Evolutionary conservation across 164 flowering plant species (phyloP), one percentile per base, ranked within the genome.

Genomic region (Stephania yunnanensis): DNA sequence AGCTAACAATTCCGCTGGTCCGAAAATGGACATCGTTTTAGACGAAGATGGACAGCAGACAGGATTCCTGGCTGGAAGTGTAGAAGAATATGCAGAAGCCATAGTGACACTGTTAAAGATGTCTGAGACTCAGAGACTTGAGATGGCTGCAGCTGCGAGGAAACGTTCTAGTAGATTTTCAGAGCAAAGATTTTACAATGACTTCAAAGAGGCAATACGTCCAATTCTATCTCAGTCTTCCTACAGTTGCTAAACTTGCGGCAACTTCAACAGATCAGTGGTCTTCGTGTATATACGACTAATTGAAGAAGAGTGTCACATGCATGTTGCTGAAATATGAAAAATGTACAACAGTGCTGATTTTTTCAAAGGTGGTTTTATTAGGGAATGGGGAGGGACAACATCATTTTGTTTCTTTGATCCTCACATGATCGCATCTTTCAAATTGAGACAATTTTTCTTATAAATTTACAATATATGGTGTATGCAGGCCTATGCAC

Each of bases 1-100:
- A 95, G 98, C 98, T 80, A 92, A 92, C 81, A 90, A 93, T 71
- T 92, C 98, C 45, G 99, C 97, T 64, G 98, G 98, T 6, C 99
- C 98, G 2, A 93, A 77, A 78, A 90, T 92, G 99, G 98, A 93
- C 83, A 95, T 93, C 74, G 95, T 93, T 46, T 75, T 90, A 22
- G 90, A 90, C 76, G 95, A 95, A 83, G 92, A 90, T 74, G 93
- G 97, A 29, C 82, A 84, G 65, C 82, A 80, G 66, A 93, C 95
- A 11, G 99, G 99, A 76, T 92, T 91, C 82, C 97, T 95, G 63
- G 94, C 93, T 20, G 70, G 78, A 53, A 82, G 11, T 46, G 85
- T 86, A 44, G 89, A 90, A 71, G 96, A 90, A 81, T 95, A 85
- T 85, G 92, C 94, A 30, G 90, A 92, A 72, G 96, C 99, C 25